Percentiles rank a stretch among this genome's conserved stretches.
These are phyloP conservation scores for Teunomyces atbi DNA, from an alignment of 805 yeast species.

Conservation along the genomic window DNA sequence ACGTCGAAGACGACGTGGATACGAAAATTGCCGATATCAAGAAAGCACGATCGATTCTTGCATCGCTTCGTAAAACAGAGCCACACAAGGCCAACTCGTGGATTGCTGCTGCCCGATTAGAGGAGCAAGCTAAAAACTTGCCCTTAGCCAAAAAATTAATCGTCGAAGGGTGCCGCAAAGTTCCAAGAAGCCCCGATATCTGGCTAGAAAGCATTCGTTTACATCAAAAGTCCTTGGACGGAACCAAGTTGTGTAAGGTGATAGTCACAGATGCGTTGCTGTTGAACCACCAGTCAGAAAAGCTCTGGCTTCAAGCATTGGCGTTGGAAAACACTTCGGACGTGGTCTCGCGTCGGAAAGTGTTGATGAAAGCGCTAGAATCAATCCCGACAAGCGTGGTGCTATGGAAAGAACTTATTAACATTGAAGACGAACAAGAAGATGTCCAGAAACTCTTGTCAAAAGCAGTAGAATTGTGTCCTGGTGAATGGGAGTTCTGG, in stretches of 20 bases:
- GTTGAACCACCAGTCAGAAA: slow-evolving; percentile 52
- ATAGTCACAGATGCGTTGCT: slow-evolving; percentile 67
- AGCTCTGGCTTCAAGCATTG: slow-evolving; percentile 71
- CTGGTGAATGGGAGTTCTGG: slow-evolving; percentile 68
- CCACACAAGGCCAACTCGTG: slow-evolving; percentile 76
- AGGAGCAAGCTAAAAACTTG: slow-evolving; percentile 58
- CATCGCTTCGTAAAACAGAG: slow-evolving; percentile 67
- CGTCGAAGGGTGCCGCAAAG: slow-evolving; percentile 68
- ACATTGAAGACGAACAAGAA: slow-evolving; percentile 51
- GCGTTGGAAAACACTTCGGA: slow-evolving; percentile 59
- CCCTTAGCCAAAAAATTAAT: slow-evolving; percentile 59
- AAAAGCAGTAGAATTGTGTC: slow-evolving; percentile 70
- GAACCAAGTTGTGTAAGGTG: slow-evolving; percentile 46
- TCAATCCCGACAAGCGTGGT: slow-evolving; percentile 52
- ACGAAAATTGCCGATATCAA: slow-evolving; percentile 53
- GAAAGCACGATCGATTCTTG: slow-evolving; percentile 57
- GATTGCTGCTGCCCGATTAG: slow-evolving; percentile 84
- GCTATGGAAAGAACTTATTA: slow-evolving; percentile 70
- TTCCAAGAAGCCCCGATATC: slow-evolving; percentile 65
- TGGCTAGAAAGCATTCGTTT: slow-evolving; percentile 83
- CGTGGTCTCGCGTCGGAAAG: slow-evolving; percentile 46
- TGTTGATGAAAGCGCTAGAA: slow-evolving; percentile 72
- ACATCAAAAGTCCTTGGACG: slow-evolving; percentile 44
- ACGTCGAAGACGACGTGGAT: slow-evolving; percentile 5
- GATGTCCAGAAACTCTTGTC: slow-evolving; percentile 53